A percentile compares a stretch with the other conserved stretches of the same genome.
These are phyloP conservation scores for Cercospora berteroae DNA, from an alignment of 2,329 filamentous ascomycete genomes.

Conservation along the genomic window DNA sequence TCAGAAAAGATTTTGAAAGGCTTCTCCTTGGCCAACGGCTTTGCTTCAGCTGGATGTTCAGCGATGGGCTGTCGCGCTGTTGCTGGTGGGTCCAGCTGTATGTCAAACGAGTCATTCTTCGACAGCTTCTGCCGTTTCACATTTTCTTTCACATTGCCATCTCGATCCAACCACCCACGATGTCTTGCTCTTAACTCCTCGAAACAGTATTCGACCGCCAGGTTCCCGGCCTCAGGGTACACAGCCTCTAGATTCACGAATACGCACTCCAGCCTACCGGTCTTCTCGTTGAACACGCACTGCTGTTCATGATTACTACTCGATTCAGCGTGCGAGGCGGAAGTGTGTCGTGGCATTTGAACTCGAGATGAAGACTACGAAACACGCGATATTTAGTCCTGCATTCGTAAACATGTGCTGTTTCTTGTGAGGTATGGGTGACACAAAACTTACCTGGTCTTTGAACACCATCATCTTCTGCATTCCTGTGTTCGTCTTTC, in stretches of 20 bases:
- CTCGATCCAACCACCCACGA: constrained; percentile 62
- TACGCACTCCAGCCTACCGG: constrained; percentile 78
- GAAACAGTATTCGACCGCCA: constrained; percentile 74
- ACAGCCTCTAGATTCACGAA: constrained; percentile 83
- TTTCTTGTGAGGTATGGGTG: constrained; percentile 33
- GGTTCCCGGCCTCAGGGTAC: constrained; percentile 73
- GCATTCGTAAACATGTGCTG: constrained; percentile 73
- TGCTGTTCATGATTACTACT: constrained; percentile 59
- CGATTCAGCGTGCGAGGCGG: constrained; percentile 21
- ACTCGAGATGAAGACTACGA: constrained; percentile 23
- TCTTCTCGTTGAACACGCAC: constrained; percentile 77
- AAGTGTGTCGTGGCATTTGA: constrained; percentile 32
- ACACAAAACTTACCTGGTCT: constrained; percentile 77
- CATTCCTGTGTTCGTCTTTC: constrained; percentile 72
- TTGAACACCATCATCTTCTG: constrained; percentile 91
- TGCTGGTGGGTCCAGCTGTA: constrained; percentile 22
- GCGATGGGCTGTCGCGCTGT: background rate
- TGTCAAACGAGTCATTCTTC: constrained; percentile 23
- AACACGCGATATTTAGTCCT: constrained; percentile 82
- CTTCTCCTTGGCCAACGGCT: constrained; percentile 6
- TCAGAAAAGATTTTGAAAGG: constrained; percentile 12
- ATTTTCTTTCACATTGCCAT: constrained; percentile 47
- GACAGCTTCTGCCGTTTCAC: constrained; percentile 14
- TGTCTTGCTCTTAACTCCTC: constrained; percentile 83
- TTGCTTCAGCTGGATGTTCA: background rate